Base-by-base conservation (phyloP, 345 rosid genomes). In the Aurinia saxatilis region DNA sequence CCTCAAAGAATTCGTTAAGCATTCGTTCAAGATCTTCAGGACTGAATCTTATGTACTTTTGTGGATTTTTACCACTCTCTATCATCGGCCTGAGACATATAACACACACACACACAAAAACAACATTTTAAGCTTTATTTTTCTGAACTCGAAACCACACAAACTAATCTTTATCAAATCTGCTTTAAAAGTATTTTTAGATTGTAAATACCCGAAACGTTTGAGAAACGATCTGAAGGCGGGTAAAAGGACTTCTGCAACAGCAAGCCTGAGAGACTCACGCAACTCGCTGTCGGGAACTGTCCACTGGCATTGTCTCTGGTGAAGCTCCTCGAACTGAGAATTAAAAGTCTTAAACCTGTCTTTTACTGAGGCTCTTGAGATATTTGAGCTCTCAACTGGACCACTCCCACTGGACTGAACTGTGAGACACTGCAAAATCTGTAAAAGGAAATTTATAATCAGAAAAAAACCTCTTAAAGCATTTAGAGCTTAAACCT, bases 231-330 rank as follows among this genome's bases (percentile, higher is more conserved):
- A 93, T 81, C 99, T 71, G 50, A 82, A 84, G 1, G 99, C 99
- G 41, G 99, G 99, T 77, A 93, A 78, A 58, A 93, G 87, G 17
- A 93, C 95, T 73, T 93, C 97, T 1, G 99, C 97, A 51, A 93
- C 99, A 31, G 99, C 97, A 3, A 93, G 95, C 57, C 96, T 82
- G 29, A 93, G 70, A 17, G 97, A 93, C 57, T 93, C 97, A 0
- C 97, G 85, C 61, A 90, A 64, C 70, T 93, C 97, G 10, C 95
- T 90, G 82, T 93, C 99, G 0, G 96, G 99, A 59, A 93, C 92
- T 4, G 95, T 86, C 99, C 99, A 90, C 46, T 93, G 99, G 16
- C 90, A 87, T 77, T 93, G 99, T 63, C 95, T 84, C 45, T 79
- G 87, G 65, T 93, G 89, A 75, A 90, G 75, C 75, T 93, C 99